Evolutionary conservation across 2,329 filamentous ascomycete species (phyloP).

Genomic region (Laburnicola sp.): DNA sequence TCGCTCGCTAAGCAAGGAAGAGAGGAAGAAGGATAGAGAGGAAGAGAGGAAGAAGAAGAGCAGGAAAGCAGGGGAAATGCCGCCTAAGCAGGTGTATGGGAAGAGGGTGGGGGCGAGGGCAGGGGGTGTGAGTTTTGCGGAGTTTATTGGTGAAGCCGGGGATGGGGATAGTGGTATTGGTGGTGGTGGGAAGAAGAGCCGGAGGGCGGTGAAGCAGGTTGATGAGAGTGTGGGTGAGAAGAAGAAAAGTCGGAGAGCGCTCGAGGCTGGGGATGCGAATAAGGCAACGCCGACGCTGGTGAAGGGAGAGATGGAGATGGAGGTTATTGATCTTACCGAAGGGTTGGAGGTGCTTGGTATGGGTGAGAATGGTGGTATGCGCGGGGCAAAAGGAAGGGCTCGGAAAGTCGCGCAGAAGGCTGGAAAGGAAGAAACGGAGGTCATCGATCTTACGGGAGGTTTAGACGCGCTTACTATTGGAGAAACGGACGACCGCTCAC

Average conservation of each 20-base stretch:
- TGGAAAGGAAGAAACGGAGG: not conserved
- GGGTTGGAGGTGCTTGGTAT: not conserved
- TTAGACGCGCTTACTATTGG: slow-evolving; percentile 8
- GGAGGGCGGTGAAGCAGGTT: not conserved
- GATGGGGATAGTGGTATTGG: slow-evolving; percentile 6
- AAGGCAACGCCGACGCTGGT: not conserved
- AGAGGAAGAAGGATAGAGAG: no score
- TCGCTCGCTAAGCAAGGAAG: not conserved
- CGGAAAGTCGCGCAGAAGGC: no score
- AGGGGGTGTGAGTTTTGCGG: slow-evolving; percentile 20
- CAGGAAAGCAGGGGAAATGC: slow-evolving; percentile 18
- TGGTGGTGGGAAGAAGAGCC: slow-evolving; percentile 1
- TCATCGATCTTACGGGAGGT: slow-evolving; percentile 7
- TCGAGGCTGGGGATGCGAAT: not conserved
- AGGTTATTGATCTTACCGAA: not conserved
- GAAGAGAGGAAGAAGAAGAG: no score
- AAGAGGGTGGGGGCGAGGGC: slow-evolving; percentile 35
- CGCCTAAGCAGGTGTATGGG: slow-evolving; percentile 45
- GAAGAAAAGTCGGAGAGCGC: slow-evolving; percentile 1
- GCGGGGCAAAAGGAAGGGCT: no score
- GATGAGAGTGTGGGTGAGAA: not conserved
- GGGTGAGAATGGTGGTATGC: not conserved
- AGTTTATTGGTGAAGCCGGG: slow-evolving; percentile 35
- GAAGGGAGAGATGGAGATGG: not conserved
- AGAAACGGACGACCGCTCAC: not conserved